These are phyloP conservation scores for Arthrobotrys sinensis DNA, from an alignment of 2,329 filamentous ascomycete species.

Conservation along the genomic window DNA sequence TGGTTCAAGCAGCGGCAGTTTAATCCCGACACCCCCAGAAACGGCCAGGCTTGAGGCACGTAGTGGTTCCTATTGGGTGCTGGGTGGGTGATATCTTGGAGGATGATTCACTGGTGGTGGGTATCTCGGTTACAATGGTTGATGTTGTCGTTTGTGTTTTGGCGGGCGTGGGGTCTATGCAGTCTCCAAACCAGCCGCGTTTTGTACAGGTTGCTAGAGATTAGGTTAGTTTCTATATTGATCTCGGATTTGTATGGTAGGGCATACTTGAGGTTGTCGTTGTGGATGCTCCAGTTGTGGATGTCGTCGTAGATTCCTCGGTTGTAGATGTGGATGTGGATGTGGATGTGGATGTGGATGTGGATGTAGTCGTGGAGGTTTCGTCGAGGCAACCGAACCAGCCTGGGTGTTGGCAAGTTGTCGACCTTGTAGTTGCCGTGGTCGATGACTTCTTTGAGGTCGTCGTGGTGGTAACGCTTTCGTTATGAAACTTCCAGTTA, in stretches of 20 bases:
- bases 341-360: slow-evolving; percentile 49
- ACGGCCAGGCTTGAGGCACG: slow-evolving; percentile 51
- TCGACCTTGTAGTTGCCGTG: slow-evolving; percentile 65
- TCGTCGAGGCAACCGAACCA: slow-evolving; percentile 64
- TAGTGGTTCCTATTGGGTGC: slow-evolving; percentile 19
- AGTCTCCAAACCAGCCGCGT: slow-evolving; percentile 64
- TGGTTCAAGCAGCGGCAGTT: background rate
- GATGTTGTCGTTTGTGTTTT: slow-evolving; percentile 36
- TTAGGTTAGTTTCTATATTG: background rate
- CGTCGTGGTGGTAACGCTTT: slow-evolving; percentile 85
- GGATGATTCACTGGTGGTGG: slow-evolving; percentile 62
- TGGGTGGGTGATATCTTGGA: slow-evolving; percentile 61
- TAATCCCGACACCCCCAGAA: slow-evolving; percentile 59
- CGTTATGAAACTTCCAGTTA: slow-evolving; percentile 94
- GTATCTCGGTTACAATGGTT: slow-evolving; percentile 65
- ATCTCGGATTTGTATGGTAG: background rate
- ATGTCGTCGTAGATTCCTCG: slow-evolving; percentile 47
- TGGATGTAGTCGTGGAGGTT: slow-evolving; percentile 61
- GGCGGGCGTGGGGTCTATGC: slow-evolving; percentile 61
- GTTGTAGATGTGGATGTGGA: slow-evolving; percentile 58
- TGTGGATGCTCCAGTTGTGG: slow-evolving; percentile 19
- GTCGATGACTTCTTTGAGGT: slow-evolving; percentile 74
- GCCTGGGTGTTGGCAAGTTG: slow-evolving; percentile 63
- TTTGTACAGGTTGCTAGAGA: slow-evolving; percentile 60
- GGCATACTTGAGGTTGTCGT: slow-evolving; percentile 45